Percentiles rank a stretch among this genome's conserved stretches.
phyloP scores from a whole-genome alignment of 345 rosid species.

The Kandelia obovata region DNA sequence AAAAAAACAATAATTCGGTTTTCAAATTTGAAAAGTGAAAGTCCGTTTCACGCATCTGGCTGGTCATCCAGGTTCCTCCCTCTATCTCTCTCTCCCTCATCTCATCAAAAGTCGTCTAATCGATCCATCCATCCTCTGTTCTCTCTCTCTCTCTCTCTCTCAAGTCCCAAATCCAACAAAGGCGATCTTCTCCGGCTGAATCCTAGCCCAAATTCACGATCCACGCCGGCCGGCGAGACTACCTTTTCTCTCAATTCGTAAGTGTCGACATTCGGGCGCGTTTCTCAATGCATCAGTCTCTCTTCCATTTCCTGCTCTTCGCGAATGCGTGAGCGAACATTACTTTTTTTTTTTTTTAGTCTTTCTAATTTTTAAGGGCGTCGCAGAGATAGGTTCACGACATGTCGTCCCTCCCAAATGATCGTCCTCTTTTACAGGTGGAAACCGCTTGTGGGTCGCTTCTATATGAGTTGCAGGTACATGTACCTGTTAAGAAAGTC shows the following conservation, averaged over 20 bases:
- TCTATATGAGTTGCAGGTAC: conserved; percentile 83
- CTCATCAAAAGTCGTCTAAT: not conserved
- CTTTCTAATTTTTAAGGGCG: not conserved
- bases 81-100: not conserved
- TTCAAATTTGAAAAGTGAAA: too few relatives aligned
- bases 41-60: too few relatives aligned
- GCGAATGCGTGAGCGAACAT: not conserved
- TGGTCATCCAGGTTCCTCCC: not conserved
- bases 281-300: too few relatives aligned
- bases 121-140: not conserved
- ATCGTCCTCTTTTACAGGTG: conserved; percentile 56
- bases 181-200: too few relatives aligned
- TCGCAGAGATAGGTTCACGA: conserved; percentile 19
- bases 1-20: too few relatives aligned
- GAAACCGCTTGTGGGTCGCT: conserved; percentile 84
- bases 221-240: too few relatives aligned
- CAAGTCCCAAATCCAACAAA: too few relatives aligned
- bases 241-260: too few relatives aligned
- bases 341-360: not conserved
- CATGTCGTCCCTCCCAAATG: conserved; percentile 45
- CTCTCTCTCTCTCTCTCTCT: too few relatives aligned
- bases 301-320: not conserved
- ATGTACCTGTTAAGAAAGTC: not conserved
- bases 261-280: too few relatives aligned
- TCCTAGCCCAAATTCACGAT: too few relatives aligned